Percentiles rank a stretch among this genome's conserved stretches.
These are phyloP conservation scores for Adansonia gregorii DNA, from an alignment of 441 rosid genomes.

Conservation along the genomic window DNA sequence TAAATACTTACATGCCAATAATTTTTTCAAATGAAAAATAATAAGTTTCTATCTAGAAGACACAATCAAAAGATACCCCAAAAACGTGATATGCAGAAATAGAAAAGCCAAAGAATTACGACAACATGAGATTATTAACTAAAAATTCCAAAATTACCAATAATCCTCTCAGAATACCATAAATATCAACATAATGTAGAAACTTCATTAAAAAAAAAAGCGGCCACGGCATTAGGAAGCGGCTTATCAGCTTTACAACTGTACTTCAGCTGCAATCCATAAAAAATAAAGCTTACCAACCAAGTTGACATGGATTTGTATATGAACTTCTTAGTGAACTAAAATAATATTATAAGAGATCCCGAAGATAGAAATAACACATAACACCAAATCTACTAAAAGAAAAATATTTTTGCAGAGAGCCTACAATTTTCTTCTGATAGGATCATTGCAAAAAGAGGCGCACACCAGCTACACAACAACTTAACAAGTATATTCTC, in stretches of 20 bases:
- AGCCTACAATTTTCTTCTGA: background rate
- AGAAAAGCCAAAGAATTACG: background rate
- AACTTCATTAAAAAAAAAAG: background rate
- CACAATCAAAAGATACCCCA: background rate
- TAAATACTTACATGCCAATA: background rate
- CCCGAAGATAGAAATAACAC: background rate
- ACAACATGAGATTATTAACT: background rate
- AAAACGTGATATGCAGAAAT: background rate
- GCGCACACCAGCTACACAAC: background rate
- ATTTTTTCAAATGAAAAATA: background rate
- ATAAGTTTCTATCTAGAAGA: background rate
- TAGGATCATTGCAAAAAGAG: background rate
- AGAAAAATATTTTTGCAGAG: background rate
- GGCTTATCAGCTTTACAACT: background rate
- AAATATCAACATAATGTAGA: background rate
- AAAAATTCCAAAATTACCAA: background rate
- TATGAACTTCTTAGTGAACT: background rate
- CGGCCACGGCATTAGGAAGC: background rate
- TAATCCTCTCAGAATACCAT: background rate
- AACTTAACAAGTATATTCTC: background rate
- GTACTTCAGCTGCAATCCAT: background rate
- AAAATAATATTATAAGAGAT: background rate
- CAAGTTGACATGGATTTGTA: background rate
- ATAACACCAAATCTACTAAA: background rate
- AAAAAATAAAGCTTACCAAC: background rate